A percentile compares a stretch with the other conserved stretches of the same genome.
Conservation (phyloP, 306 rosid genomes). For the Hippophae tibetana region DNA sequence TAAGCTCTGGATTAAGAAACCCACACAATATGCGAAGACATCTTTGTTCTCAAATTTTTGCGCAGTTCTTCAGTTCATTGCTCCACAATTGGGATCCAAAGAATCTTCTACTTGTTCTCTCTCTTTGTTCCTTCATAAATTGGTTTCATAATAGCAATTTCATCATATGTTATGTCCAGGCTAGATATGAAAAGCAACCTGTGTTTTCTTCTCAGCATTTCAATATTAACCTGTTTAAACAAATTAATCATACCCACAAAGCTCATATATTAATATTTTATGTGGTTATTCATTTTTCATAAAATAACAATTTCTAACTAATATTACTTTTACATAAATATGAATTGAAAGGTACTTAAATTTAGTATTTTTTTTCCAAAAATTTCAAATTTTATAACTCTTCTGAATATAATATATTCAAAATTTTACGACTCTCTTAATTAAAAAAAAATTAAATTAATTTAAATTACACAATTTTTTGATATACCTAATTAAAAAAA, state of each 20-base stretch:
- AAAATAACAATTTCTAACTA: no score
- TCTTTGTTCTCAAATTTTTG: slow-evolving; percentile 24
- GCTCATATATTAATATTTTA: no score
- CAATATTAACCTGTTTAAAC: slow-evolving; percentile 24
- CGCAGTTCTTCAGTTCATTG: slow-evolving; percentile 27
- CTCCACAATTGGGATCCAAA: slow-evolving; percentile 60
- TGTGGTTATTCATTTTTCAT: no score
- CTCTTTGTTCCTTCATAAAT: slow-evolving; percentile 29
- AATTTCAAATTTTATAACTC: no score
- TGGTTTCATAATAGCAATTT: slow-evolving; percentile 21
- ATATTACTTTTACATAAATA: no score
- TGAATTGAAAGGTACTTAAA: no score
- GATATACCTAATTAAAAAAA: neutral
- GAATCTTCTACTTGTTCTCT: slow-evolving; percentile 26
- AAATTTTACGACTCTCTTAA: no score
- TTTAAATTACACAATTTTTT: no score
- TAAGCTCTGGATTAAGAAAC: no score
- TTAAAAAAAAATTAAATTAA: no score
- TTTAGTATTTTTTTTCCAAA: neutral
- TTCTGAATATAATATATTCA: no score
- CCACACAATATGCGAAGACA: slow-evolving; percentile 21
- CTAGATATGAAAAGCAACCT: slow-evolving; percentile 39
- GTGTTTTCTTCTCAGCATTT: slow-evolving; percentile 30
- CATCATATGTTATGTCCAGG: slow-evolving; percentile 41
- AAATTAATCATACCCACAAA: neutral